These are phyloP conservation scores for Byssochlamys sp. DNA, from an alignment of 2,329 filamentous ascomycete species.

Conservation along the genomic window DNA sequence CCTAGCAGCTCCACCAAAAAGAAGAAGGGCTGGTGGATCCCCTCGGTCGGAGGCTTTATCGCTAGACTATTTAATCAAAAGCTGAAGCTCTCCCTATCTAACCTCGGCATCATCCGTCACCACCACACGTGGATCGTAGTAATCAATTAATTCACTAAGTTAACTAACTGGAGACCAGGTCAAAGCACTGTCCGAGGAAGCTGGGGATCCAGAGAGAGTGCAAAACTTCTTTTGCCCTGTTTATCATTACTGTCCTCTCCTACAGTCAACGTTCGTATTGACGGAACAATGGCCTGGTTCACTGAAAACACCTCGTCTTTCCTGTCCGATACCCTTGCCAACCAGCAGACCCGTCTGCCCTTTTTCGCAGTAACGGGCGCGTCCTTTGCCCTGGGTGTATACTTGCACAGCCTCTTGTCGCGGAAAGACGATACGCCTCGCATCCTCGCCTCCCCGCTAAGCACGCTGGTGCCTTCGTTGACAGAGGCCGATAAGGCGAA, in stretches of 20 bases:
- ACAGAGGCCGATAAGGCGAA: slow-evolving; percentile 28
- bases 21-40: neutral
- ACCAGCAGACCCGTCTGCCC: slow-evolving; percentile 21
- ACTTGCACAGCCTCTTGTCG: slow-evolving; percentile 20
- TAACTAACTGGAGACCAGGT: neutral
- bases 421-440: slow-evolving; percentile 5
- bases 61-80: neutral
- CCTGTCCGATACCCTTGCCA: slow-evolving; percentile 22
- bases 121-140: neutral
- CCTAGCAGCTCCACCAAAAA: neutral
- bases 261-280: neutral
- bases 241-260: neutral
- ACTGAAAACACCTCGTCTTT: slow-evolving; percentile 22
- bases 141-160: neutral
- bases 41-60: neutral
- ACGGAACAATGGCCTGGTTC: slow-evolving; percentile 23
- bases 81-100: neutral
- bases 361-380: slow-evolving; percentile 26
- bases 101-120: neutral
- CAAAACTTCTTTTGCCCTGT: neutral
- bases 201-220: neutral
- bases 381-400: slow-evolving; percentile 25
- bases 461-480: slow-evolving; percentile 22
- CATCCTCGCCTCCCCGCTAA: slow-evolving; percentile 29
- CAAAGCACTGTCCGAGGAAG: neutral